Percentiles rank a stretch among this genome's conserved stretches.
phyloP scores from a whole-genome alignment of 352 stramenopile species.

The Globisporangium splendens region DNA sequence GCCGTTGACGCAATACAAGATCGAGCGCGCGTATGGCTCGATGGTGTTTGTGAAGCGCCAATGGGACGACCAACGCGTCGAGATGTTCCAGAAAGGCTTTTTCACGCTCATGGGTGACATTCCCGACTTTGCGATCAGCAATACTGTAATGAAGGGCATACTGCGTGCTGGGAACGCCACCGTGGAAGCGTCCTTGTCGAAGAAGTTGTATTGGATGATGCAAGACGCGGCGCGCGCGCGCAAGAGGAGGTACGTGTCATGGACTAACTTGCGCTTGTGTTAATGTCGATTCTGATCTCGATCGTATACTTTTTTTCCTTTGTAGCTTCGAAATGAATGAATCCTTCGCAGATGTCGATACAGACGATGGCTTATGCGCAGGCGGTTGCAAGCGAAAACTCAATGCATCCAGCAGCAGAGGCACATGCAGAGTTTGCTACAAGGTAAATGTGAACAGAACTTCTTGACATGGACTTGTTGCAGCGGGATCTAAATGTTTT shows the following conservation, averaged over 20 bases:
- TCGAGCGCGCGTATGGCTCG: constrained; percentile 25
- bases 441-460: constrained; percentile 14
- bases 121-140: constrained; percentile 21
- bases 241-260: constrained; percentile 9
- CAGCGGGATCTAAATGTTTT: too few species aligned
- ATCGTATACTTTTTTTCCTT: too few species aligned
- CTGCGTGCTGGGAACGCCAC: constrained; percentile 25
- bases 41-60: constrained; percentile 45
- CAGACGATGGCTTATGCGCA: constrained; percentile 21
- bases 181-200: constrained; percentile 32
- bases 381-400: constrained; percentile 33
- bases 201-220: constrained; percentile 49
- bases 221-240: constrained; percentile 29
- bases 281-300: background rate
- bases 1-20: constrained; percentile 14
- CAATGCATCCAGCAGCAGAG: constrained; percentile 17
- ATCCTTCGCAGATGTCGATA: background rate
- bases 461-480: too few species aligned
- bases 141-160: constrained; percentile 18
- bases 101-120: constrained; percentile 29
- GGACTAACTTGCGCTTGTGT: background rate
- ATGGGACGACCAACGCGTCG: constrained; percentile 25
- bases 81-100: constrained; percentile 41
- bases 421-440: constrained; percentile 36
- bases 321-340: constrained; percentile 3